Conservation (phyloP, 495 filamentous ascomycete genomes). For the Aspergillus coremiiformis region DNA sequence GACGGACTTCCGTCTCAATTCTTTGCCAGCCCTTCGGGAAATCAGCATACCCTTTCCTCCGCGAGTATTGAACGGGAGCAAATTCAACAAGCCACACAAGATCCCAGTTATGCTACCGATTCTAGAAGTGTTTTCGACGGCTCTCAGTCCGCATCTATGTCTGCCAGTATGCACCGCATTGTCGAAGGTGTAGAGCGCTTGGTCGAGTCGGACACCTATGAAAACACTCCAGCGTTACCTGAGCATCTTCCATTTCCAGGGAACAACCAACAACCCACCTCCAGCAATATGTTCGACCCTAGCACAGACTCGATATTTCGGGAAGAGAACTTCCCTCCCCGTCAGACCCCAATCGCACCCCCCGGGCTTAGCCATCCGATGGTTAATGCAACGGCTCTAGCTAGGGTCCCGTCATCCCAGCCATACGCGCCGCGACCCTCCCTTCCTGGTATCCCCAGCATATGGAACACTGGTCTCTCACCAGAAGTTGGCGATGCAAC, state of each 20-base stretch:
- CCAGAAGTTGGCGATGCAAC: constrained; percentile 23
- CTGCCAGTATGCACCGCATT: constrained; percentile 51
- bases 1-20: constrained; percentile 46
- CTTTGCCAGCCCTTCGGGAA: constrained; percentile 36
- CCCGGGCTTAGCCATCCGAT: constrained; percentile 32
- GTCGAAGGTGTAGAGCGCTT: constrained; percentile 54
- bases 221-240: constrained; percentile 30
- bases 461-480: constrained; percentile 40
- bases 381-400: constrained; percentile 17
- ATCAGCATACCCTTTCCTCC: constrained; percentile 31
- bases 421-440: constrained; percentile 30
- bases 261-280: constrained; percentile 22
- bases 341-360: constrained; percentile 28
- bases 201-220: constrained; percentile 49
- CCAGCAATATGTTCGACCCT: constrained; percentile 19
- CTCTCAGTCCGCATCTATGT: constrained; percentile 42
- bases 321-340: constrained; percentile 18
- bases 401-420: constrained; percentile 23
- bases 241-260: constrained; percentile 22
- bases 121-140: constrained; percentile 33
- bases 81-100: constrained; percentile 29
- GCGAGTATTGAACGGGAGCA: constrained; percentile 40
- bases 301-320: constrained; percentile 18
- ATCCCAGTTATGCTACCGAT: constrained; percentile 27
- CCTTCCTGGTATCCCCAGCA: constrained; percentile 37